Evolutionary conservation across 441 rosid genomes (phyloP).

Genomic region (Pelargonium cotyledonis): DNA sequence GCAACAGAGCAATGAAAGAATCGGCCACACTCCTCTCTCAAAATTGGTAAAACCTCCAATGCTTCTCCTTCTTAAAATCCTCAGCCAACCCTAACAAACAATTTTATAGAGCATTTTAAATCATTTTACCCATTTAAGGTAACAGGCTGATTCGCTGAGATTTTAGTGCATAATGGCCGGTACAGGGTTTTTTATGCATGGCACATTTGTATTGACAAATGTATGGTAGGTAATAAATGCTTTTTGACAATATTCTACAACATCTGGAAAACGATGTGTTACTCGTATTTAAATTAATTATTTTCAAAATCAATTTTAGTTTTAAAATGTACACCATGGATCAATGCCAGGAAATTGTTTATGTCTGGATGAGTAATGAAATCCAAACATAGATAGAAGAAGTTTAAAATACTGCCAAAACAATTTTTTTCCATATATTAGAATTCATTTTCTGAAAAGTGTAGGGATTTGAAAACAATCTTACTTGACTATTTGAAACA

Average conservation of each 20-base stretch:
- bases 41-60: background rate
- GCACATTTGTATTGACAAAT: slow-evolving; percentile 14
- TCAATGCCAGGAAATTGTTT: background rate
- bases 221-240: slow-evolving; percentile 14
- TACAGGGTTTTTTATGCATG: slow-evolving; percentile 16
- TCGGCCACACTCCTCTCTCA: slow-evolving; percentile 5
- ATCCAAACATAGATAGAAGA: background rate
- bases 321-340: background rate
- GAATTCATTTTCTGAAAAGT: no score
- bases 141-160: slow-evolving; percentile 19
- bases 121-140: slow-evolving; percentile 19
- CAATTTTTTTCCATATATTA: no score
- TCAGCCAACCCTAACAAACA: slow-evolving; percentile 8
- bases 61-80: slow-evolving; percentile 1
- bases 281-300: background rate
- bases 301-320: no score
- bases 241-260: background rate
- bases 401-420: no score
- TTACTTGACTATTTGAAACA: no score
- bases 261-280: background rate
- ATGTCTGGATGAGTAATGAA: background rate
- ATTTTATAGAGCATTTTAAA: slow-evolving; percentile 14
- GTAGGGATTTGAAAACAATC: no score
- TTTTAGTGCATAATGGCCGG: slow-evolving; percentile 15
- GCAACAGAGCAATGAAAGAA: slow-evolving; percentile 4